phyloP scores from a whole-genome alignment of 345 rosid genomes.

The Linum tenue region DNA sequence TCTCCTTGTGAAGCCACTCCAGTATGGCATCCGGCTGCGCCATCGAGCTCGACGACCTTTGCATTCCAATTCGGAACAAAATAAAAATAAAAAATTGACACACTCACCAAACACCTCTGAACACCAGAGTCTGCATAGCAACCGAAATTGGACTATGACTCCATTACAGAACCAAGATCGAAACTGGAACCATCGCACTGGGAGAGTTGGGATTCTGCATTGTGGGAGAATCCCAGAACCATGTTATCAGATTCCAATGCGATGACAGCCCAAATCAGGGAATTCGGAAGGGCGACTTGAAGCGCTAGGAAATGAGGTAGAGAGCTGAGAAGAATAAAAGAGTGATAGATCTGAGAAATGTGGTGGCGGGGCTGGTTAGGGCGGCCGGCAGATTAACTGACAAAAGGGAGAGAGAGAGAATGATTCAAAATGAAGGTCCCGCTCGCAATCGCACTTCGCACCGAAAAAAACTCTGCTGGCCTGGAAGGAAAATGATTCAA shows the following conservation, averaged over 20 bases:
- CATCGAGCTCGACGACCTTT: conserved; percentile 12
- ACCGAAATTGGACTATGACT: no score
- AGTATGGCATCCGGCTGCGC: conserved; percentile 63
- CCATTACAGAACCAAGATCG: not conserved
- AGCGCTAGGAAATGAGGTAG: not conserved
- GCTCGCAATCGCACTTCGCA: not conserved
- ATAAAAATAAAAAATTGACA: not conserved
- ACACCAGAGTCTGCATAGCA: not conserved
- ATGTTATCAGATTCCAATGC: no score
- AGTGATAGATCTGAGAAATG: not conserved
- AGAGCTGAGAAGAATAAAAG: not conserved
- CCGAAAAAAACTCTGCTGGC: no score
- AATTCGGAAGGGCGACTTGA: not conserved
- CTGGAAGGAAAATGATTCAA: no score
- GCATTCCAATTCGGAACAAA: conserved; percentile 11
- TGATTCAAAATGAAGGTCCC: not conserved
- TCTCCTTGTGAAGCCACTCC: conserved; percentile 84
- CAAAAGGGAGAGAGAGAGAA: not conserved
- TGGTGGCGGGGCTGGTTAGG: not conserved
- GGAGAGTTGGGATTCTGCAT: not conserved
- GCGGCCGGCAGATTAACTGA: not conserved
- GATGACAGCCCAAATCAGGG: not conserved
- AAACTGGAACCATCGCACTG: not conserved
- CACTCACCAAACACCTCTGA: not conserved
- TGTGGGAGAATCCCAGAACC: not conserved